These are phyloP conservation scores for Penicillium verrucosum DNA, from an alignment of 2,329 filamentous ascomycete genomes.

Conservation along the genomic window DNA sequence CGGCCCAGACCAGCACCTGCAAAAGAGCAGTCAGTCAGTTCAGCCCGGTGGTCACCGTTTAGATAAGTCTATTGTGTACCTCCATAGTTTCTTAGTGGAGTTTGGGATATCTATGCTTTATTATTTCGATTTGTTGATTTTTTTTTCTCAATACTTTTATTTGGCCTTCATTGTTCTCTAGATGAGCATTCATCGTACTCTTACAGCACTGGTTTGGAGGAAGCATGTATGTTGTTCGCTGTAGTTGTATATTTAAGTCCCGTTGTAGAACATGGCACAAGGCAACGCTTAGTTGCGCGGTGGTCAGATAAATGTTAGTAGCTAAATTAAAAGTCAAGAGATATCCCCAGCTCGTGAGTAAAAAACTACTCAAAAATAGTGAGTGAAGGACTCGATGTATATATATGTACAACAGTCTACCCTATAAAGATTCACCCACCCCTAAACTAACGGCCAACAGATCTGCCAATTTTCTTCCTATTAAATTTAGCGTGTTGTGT, in stretches of 20 bases:
- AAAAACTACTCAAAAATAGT: not conserved
- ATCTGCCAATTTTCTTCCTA: too few species aligned
- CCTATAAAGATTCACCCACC: too few species aligned
- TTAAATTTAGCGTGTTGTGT: too few species aligned
- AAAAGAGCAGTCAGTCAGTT: not conserved
- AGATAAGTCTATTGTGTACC: not conserved
- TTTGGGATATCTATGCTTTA: not conserved
- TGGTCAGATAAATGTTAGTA: too few species aligned
- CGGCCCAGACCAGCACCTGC: not conserved
- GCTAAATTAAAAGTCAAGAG: not conserved
- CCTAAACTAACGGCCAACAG: too few species aligned
- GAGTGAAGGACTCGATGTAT: not conserved
- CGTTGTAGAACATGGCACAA: not conserved
- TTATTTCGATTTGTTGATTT: not conserved
- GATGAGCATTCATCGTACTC: not conserved
- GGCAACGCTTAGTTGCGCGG: not conserved
- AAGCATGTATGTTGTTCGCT: not conserved
- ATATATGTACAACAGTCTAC: too few species aligned
- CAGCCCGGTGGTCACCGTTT: not conserved
- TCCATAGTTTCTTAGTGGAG: not conserved
- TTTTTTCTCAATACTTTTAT: not conserved
- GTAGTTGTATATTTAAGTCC: not conserved
- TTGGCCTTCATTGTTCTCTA: not conserved
- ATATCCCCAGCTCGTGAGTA: not conserved
- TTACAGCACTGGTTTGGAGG: not conserved